Evolutionary conservation across 495 filamentous ascomycete genomes (phyloP), one percentile per base, ranked within the genome.

Genomic region (Daldinia decipiens): DNA sequence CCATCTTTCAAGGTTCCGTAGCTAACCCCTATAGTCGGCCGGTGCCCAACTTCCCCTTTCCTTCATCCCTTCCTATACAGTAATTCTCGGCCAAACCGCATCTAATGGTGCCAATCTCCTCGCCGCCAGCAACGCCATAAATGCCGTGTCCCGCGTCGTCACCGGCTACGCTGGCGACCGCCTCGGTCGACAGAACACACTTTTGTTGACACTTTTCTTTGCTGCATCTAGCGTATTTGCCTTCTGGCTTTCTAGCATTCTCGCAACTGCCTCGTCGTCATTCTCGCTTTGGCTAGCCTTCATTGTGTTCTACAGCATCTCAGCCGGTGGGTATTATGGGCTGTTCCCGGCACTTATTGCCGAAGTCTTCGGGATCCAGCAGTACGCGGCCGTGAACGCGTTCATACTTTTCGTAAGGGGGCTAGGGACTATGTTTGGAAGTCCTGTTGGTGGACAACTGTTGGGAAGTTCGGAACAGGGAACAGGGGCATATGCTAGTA

Each of bases 341-440:
- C 68, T 84, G 43, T 82, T 85, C 55, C 81, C 82, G 4, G 82
- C 63, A 26, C 82, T 84, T 8, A 78, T 87, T 53, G 83, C 83
- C 34, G 87, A 89, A 64, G 79, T 89, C 9, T 89, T 88, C 68
- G 85, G 86, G 1, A 85, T 87, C 13, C 81, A 84, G 62, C 82
- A 84, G 21, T 89, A 87, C 65, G 86, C 86, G 0, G 84, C 84
- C 1, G 86, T 89, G 0, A 89, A 87, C 66, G 84, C 85, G 0
- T 87, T 87, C 27, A 79, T 89, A 27, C 84, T 87, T 59, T 83
- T 88, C 17, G 78, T 88, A n/a, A 76, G 85, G 52, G 87, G 86
- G 3, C 69, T 84, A 15, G 86, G 85, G 1, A 84, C 84, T 4
- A 79, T 87, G 58, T 80, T 87, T 59, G 86, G 86, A 4, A 85